Percentiles rank a stretch among this genome's conserved stretches.
Evolutionary conservation across 2,329 filamentous ascomycete genomes (phyloP).

Genomic region (Cyanodermella asteris): DNA sequence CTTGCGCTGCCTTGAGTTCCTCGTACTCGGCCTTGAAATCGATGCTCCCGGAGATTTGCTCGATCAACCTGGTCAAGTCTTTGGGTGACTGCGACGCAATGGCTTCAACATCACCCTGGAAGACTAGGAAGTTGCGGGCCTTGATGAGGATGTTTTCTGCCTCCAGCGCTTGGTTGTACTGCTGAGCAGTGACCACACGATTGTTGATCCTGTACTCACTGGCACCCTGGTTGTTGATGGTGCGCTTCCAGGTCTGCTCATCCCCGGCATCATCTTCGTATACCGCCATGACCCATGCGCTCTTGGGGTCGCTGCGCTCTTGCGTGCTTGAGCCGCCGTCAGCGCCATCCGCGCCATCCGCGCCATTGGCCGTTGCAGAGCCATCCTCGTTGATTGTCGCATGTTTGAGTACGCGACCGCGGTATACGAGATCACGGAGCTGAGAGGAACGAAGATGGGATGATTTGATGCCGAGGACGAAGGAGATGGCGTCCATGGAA

Average conservation of each 20-base stretch:
- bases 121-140: conserved; percentile 91
- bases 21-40: conserved; percentile 94
- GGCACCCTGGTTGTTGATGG: conserved; percentile 67
- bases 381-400: conserved; percentile 85
- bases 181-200: conserved; percentile 61
- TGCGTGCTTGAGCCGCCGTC: conserved; percentile 41
- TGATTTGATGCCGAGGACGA: conserved; percentile 94
- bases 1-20: conserved; percentile 61
- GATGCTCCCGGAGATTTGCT: conserved; percentile 90
- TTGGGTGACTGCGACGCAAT: conserved; percentile 90
- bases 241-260: conserved; percentile 87
- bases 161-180: conserved; percentile 86
- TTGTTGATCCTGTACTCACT: conserved; percentile 98
- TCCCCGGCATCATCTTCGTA: conserved; percentile 95
- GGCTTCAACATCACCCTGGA: conserved; percentile 92
- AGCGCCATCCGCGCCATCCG: conserved; percentile 40
- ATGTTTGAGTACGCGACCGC: conserved; percentile 76
- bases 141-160: conserved; percentile 94
- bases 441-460: conserved; percentile 91
- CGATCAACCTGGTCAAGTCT: conserved; percentile 79
- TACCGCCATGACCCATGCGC: conserved; percentile 96
- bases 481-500: conserved; percentile 98
- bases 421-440: conserved; percentile 85
- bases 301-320: conserved; percentile 56
- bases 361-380: conserved; percentile 35